Evolutionary conservation across 306 rosid genomes (phyloP).

Genomic region (Ormosia semicastrata): DNA sequence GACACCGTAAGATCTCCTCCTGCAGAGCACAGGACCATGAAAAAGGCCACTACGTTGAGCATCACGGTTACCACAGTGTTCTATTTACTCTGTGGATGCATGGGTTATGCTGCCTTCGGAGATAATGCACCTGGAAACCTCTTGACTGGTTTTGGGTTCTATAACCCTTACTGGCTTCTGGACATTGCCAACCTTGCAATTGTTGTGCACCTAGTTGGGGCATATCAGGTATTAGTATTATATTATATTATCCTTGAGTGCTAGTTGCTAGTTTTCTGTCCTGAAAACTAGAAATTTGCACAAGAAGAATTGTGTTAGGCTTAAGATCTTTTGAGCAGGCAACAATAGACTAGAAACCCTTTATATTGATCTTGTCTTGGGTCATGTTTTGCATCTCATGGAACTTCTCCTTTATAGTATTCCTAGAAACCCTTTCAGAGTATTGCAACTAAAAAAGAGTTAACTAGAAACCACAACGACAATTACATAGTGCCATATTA

Average conservation of each 20-base stretch:
- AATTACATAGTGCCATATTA: neutral
- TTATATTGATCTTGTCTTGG: neutral
- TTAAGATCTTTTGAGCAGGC: neutral
- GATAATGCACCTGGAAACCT: slow-evolving; percentile 69
- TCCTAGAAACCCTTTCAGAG: too few relatives aligned
- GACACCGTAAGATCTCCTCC: slow-evolving; percentile 76
- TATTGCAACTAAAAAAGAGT: too few relatives aligned
- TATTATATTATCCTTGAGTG: neutral
- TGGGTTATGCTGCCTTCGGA: slow-evolving; percentile 84
- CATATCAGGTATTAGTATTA: slow-evolving; percentile 65
- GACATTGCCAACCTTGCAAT: slow-evolving; percentile 74
- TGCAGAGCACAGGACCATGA: slow-evolving; percentile 73
- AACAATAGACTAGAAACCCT: neutral
- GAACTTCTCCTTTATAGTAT: too few relatives aligned
- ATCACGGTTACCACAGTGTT: slow-evolving; percentile 52
- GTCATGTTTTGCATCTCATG: neutral
- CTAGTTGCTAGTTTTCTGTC: neutral
- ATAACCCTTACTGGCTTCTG: slow-evolving; percentile 74
- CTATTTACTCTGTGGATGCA: slow-evolving; percentile 68
- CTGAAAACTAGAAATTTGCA: neutral
- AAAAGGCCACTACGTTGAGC: slow-evolving; percentile 59
- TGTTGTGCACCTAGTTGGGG: slow-evolving; percentile 72
- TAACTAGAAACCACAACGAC: neutral
- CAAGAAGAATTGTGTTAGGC: neutral
- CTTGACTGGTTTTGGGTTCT: slow-evolving; percentile 79